Conservation (phyloP, 2,329 filamentous ascomycete species). For the Fusarium kyushuense region DNA sequence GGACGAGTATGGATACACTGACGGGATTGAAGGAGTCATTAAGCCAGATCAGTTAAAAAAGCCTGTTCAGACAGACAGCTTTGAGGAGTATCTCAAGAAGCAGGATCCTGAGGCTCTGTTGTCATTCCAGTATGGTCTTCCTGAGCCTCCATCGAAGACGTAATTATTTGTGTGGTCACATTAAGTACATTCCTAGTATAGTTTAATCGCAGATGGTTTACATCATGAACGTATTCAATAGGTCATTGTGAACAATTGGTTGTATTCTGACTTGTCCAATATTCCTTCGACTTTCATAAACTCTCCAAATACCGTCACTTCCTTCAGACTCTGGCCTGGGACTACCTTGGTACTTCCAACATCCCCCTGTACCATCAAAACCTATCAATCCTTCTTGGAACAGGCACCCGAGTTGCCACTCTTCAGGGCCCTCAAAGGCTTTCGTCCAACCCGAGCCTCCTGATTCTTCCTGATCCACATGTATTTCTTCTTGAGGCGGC, state of each 20-base stretch:
- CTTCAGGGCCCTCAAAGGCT: slow-evolving; percentile 3
- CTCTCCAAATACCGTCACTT: not conserved
- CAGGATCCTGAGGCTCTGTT: slow-evolving; percentile 31
- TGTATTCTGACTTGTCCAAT: no score
- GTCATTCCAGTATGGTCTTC: not conserved
- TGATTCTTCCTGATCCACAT: slow-evolving; percentile 23
- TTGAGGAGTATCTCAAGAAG: slow-evolving; percentile 49
- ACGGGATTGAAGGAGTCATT: slow-evolving; percentile 54
- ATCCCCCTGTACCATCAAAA: fast-evolving
- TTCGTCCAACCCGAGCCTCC: slow-evolving; percentile 1
- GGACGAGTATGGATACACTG: slow-evolving; percentile 57
- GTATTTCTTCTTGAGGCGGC: slow-evolving; percentile 13
- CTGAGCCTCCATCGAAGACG: not conserved
- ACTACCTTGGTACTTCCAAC: no score
- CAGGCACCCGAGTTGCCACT: not conserved
- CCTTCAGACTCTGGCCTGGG: not conserved
- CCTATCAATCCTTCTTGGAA: not conserved
- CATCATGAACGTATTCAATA: not conserved
- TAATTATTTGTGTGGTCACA: not conserved
- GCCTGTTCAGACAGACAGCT: slow-evolving; percentile 47
- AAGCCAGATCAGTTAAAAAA: slow-evolving; percentile 55
- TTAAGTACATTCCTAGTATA: no score
- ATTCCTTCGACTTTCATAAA: no score
- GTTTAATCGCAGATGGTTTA: not conserved
- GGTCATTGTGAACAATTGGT: not conserved